Evolutionary conservation across 2,329 filamentous ascomycete species (phyloP), one percentile per base, ranked within the genome.

Genomic region (Beauveria australis): DNA sequence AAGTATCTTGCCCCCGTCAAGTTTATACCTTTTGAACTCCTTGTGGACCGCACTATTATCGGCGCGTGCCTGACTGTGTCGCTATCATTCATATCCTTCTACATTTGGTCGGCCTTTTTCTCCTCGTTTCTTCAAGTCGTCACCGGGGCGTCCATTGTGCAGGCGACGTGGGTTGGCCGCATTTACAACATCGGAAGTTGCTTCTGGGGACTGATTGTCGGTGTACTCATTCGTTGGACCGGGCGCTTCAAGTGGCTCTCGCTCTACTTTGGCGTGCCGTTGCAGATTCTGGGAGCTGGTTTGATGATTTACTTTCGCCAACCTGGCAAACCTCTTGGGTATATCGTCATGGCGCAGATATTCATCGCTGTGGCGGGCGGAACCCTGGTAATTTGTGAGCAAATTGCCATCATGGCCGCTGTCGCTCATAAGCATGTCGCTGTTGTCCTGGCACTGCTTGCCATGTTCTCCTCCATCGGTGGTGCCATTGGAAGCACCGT

Each of bases 261-360:
- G 81, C 14, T 72, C 10, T 66, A 69, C 56, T 62, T 68, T 52
- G 59, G 61, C 16, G 67, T 73, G 26, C 71, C 72, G 10, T 59
- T 73, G 5, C 72, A 73, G 63, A 65, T 75, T 48, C 61, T 76
- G 14, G 69, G 68, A 26, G 70, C 70, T 53, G 75, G 74, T 19
- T 67, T 77, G 1, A 74, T 78, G 72, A 75, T 78, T 65, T 67
- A 75, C 64, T 77, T 77, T 69, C 74, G 75, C 19, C 67, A 65
- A 1, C 71, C 72, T 82, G 18, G 74, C 82, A 28, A 54, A 81
- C 16, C 70, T 84, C 5, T 83, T 24, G 74, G 79, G 3, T 81
- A 81, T 67, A 74, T 87, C 18, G 70, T 87, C 67, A 80, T 83
- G 71, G 83, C 80, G 51, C 83, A 87, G 67, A 77, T 87, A 53